These are phyloP conservation scores for Exobasidium rhododendri DNA, from an alignment of 1,284 basidiomycete genomes.

Conservation along the genomic window DNA sequence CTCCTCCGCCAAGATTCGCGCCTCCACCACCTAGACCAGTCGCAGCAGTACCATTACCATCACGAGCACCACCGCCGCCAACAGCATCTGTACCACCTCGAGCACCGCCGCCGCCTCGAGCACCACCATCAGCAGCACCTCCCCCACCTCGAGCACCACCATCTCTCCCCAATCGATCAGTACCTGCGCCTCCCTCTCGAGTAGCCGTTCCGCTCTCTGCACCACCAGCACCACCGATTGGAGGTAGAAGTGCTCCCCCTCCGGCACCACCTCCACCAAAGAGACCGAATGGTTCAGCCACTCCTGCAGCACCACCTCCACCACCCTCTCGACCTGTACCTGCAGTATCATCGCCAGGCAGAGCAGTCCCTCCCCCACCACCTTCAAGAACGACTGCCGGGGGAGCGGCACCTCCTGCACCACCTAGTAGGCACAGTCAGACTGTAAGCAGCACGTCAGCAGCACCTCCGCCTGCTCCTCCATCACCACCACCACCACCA, in stretches of 20 bases:
- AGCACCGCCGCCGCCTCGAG: neutral
- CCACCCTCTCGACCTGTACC: neutral
- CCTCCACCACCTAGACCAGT: slow-evolving; percentile 14
- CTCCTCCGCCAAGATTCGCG: slow-evolving; percentile 10
- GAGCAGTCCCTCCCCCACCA: slow-evolving; percentile 8
- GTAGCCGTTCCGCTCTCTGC: neutral
- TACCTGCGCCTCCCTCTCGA: neutral
- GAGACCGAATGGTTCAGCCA: neutral
- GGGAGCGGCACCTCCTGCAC: neutral
- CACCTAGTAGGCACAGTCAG: neutral
- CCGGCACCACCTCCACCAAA: neutral
- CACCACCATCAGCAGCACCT: slow-evolving; percentile 18
- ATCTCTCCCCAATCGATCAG: slow-evolving; percentile 10
- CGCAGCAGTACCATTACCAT: neutral
- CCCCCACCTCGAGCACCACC: slow-evolving; percentile 22
- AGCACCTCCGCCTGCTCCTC: neutral
- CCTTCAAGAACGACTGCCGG: neutral
- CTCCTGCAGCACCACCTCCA: neutral
- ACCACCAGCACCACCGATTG: neutral
- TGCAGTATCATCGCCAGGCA: neutral
- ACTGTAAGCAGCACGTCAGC: neutral
- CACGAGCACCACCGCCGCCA: slow-evolving; percentile 9
- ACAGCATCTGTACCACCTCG: slow-evolving; percentile 3
- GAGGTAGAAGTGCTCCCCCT: neutral
- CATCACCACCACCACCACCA: neutral